These are phyloP conservation scores for Exophiala oligosperma DNA, from an alignment of 2,329 filamentous ascomycete genomes.

Conservation along the genomic window DNA sequence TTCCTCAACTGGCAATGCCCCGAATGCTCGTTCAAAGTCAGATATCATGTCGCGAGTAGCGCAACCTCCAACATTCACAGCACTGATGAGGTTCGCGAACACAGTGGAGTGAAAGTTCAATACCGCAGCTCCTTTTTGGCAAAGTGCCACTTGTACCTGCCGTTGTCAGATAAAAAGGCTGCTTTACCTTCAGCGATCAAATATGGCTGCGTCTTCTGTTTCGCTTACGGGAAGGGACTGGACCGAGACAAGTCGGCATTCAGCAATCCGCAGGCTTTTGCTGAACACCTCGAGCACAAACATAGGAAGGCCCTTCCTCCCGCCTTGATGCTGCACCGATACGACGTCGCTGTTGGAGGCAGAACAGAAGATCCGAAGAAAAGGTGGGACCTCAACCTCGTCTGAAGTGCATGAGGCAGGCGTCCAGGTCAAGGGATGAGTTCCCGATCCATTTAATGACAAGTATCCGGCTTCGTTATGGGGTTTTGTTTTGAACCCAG, in stretches of 20 bases:
- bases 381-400: conserved; percentile 29
- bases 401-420: not conserved
- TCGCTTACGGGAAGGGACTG: conserved; percentile 21
- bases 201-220: conserved; percentile 31
- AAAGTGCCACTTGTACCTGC: conserved; percentile 26
- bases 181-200: conserved; percentile 6
- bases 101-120: conserved; percentile 19
- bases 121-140: conserved; percentile 27
- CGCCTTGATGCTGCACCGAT: conserved; percentile 24
- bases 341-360: conserved; percentile 23
- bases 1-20: conserved; percentile 30
- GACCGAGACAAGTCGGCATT: conserved; percentile 18
- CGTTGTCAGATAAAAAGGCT: conserved; percentile 10
- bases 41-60: conserved; percentile 27
- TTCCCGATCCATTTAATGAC: not conserved
- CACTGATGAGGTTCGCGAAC: conserved; percentile 27
- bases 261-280: conserved; percentile 18
- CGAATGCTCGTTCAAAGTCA: conserved; percentile 27
- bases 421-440: not conserved
- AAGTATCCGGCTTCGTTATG: too few species aligned
- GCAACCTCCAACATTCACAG: conserved; percentile 23
- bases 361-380: conserved; percentile 17
- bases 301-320: conserved; percentile 21
- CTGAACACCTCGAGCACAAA: conserved; percentile 22
- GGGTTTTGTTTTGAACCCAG: too few species aligned